These are phyloP conservation scores for Scutellaria minor DNA, from an alignment of 257 asterid species.

Conservation along the genomic window DNA sequence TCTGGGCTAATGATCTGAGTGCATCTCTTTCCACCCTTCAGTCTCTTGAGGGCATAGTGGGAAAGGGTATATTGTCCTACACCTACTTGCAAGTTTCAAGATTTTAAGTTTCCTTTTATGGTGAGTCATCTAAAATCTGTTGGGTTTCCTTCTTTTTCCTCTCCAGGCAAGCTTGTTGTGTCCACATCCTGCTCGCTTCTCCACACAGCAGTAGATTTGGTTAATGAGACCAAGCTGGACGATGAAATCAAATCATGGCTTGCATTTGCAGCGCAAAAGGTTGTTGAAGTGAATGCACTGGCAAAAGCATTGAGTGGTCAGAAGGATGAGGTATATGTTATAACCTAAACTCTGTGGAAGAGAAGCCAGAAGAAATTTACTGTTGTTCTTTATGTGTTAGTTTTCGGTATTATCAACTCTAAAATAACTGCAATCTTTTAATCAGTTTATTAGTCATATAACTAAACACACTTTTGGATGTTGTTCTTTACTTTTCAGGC, in stretches of 20 bases:
- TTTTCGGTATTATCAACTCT: background rate
- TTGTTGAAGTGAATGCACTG: constrained; percentile 90
- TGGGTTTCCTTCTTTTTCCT: constrained; percentile 7
- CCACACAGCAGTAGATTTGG: constrained; percentile 95
- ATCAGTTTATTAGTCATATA: background rate
- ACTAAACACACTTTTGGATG: constrained; percentile 5
- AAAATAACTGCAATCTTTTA: background rate
- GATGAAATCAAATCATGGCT: constrained; percentile 92
- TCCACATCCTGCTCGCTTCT: constrained; percentile 91
- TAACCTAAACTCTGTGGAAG: background rate
- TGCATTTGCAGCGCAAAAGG: constrained; percentile 96
- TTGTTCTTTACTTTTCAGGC: constrained; percentile 50
- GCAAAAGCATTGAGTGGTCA: constrained; percentile 89
- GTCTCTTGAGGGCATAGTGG: constrained; percentile 81
- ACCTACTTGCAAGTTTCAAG: background rate
- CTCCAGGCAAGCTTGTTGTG: constrained; percentile 89
- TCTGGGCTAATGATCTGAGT: constrained; percentile 93
- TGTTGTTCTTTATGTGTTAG: background rate
- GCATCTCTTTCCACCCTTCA: constrained; percentile 67
- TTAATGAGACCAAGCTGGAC: constrained; percentile 88
- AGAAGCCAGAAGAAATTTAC: constrained; percentile 5
- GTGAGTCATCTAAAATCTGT: background rate
- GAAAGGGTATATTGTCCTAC: constrained; percentile 64
- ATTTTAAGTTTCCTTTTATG: constrained; percentile 16
- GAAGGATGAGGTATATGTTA: constrained; percentile 72